A percentile compares a stretch with the other conserved stretches of the same genome.
phyloP scores from a whole-genome alignment of 2,329 filamentous ascomycete genomes.

The Aspergillus versicolor region DNA sequence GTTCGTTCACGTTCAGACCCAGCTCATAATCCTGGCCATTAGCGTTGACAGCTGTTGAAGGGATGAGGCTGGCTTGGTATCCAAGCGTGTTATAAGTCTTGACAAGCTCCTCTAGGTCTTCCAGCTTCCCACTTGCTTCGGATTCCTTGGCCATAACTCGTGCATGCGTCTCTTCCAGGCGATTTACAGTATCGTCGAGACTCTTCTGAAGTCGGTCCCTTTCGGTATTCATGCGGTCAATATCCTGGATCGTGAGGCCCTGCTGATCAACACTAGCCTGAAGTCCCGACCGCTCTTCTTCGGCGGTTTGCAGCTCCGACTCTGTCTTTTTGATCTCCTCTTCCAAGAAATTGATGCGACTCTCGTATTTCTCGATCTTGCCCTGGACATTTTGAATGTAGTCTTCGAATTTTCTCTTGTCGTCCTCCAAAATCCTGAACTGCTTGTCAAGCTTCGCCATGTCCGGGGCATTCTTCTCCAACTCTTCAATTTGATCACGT shows the following conservation, averaged over 20 bases:
- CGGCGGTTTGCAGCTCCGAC: conserved; percentile 72
- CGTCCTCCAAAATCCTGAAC: conserved; percentile 91
- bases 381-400: conserved; percentile 84
- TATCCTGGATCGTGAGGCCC: conserved; percentile 95
- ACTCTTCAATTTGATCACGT: conserved; percentile 80
- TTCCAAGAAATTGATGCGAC: conserved; percentile 75
- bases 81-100: conserved; percentile 91
- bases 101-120: conserved; percentile 86
- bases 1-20: conserved; percentile 74
- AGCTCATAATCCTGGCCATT: conserved; percentile 85
- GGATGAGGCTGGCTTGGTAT: conserved; percentile 91
- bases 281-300: conserved; percentile 75
- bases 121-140: conserved; percentile 82
- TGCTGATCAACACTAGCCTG: conserved; percentile 88
- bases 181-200: conserved; percentile 71
- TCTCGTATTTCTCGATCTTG: conserved; percentile 85
- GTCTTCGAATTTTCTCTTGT: conserved; percentile 90
- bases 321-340: conserved; percentile 80
- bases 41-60: conserved; percentile 78
- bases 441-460: conserved; percentile 81
- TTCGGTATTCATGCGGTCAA: conserved; percentile 97
- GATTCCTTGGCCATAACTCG: conserved; percentile 80
- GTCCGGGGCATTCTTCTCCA: conserved; percentile 83
- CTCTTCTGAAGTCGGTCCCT: conserved; percentile 88
- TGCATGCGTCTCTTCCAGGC: conserved; percentile 82